These are phyloP conservation scores for Lasiodiplodia theobromae DNA, from an alignment of 2,329 filamentous ascomycete species.

Conservation along the genomic window DNA sequence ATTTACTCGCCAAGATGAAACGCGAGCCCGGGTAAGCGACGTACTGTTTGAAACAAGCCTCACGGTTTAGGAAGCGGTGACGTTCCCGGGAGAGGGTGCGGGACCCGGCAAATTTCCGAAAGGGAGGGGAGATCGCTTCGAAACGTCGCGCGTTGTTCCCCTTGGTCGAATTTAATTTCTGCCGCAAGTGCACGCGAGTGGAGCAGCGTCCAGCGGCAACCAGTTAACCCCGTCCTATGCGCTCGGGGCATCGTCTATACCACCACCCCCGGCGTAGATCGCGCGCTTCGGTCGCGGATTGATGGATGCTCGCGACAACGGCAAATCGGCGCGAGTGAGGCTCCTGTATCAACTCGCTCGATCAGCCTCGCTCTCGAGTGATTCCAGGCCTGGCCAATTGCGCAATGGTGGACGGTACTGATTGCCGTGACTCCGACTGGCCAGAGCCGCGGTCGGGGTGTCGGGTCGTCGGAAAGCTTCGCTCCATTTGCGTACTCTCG, in stretches of 20 bases:
- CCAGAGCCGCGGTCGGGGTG: not conserved
- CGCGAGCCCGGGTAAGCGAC: constrained; percentile 17
- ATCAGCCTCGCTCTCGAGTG: not conserved
- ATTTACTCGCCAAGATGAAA: constrained; percentile 18
- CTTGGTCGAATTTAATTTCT: not conserved
- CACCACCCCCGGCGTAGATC: constrained; percentile 14
- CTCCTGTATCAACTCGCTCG: not conserved
- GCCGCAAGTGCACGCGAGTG: not conserved
- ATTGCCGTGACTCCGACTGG: constrained; percentile 1
- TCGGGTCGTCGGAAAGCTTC: not conserved
- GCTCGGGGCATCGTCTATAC: constrained; percentile 1
- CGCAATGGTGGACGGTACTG: not conserved
- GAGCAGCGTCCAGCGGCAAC: not conserved
- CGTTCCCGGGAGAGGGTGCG: not conserved
- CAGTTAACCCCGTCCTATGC: not conserved
- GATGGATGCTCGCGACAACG: constrained; percentile 10
- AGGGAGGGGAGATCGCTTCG: constrained; percentile 11
- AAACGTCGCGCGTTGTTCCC: not conserved
- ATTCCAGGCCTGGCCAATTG: not conserved
- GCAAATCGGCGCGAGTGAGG: not conserved
- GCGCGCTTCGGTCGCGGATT: constrained; percentile 25
- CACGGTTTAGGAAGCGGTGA: not conserved
- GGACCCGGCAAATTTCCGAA: constrained; percentile 25
- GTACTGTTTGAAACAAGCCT: constrained; percentile 25
- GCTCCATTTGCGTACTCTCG: not conserved